phyloP scores from a whole-genome alignment of 176 grass and related monocot genomes.

The Leersia perrieri region DNA sequence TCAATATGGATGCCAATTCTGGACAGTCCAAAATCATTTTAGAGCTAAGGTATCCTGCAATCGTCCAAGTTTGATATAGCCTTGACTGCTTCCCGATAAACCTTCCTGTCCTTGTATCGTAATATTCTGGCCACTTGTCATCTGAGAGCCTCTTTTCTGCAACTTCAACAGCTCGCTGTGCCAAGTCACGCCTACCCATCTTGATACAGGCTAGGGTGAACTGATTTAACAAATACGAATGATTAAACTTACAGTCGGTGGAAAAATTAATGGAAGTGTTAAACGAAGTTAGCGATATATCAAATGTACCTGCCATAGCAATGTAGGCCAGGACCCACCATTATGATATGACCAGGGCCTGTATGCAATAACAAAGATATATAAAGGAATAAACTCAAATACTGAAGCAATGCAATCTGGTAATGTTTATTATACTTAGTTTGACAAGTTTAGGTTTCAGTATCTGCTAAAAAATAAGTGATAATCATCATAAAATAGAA shows the following conservation, averaged over 20 bases:
- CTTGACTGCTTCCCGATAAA: constrained; percentile 91
- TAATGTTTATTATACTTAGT: constrained; percentile 2
- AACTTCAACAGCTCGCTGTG: constrained; percentile 68
- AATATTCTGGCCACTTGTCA: constrained; percentile 97
- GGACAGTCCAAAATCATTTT: constrained; percentile 85
- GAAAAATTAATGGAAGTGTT: neutral
- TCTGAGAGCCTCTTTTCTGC: constrained; percentile 79
- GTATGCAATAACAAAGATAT: constrained; percentile 30
- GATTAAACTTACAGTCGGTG: neutral
- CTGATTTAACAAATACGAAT: constrained; percentile 44
- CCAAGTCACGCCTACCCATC: constrained; percentile 86
- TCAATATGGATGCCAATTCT: constrained; percentile 66
- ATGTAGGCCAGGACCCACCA: constrained; percentile 91
- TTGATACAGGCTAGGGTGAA: constrained; percentile 97
- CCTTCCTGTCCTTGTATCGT: constrained; percentile 78
- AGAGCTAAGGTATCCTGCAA: constrained; percentile 82
- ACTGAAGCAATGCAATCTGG: neutral
- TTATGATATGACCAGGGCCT: constrained; percentile 98
- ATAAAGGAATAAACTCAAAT: constrained; percentile 12
- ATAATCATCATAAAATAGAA: constrained; percentile 31
- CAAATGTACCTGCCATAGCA: constrained; percentile 81
- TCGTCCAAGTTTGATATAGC: constrained; percentile 89
- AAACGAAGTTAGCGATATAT: neutral
- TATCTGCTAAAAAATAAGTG: neutral
- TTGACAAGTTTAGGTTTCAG: constrained; percentile 13